Evolutionary conservation across 2,329 filamentous ascomycete genomes (phyloP), one percentile per base, ranked within the genome.

Genomic region (Ploettnerulaceae sp.): DNA sequence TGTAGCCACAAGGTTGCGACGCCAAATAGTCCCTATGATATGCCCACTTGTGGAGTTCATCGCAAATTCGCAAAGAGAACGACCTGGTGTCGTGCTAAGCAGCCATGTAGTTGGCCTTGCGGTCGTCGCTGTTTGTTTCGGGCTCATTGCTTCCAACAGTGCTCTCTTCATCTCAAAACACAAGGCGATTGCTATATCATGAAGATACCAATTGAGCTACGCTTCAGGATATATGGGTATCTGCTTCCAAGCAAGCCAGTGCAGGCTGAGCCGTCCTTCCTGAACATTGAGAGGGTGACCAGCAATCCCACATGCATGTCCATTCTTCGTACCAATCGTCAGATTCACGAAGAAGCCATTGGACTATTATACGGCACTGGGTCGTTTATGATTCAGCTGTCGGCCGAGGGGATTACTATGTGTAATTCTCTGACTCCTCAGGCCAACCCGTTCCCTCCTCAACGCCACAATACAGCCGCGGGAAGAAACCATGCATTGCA

Each of bases 401-500:
- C 26, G 7, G 35, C 35, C 28, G 18, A 51, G 28, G n/a, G 22
- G 7, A 25, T 54, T 21, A 48, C 24, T n/a, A 56, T 56, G 49
- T 54, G 49, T 37, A 51, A 48, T 32, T 36, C 25, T 11, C 26
- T 29, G 9, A 11, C 29, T 2, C n/a, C 22, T 18, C 22, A 39
- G 15, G 12, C 29, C 21, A 33, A 37, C 21, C 25, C 4, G 14
- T n/a, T n/a, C 21, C 12, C 12, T 15, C 12, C 15, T 22, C 36
- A 11, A 24, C 20, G n/a, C 11, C 2, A 5, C 4, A 14, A 14
- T 7, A 12, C 11, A 17, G 17, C 25, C 3, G 6, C 32, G 15
- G 20, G n/a, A 32, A 46, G 43, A 7, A 89, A 87, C 63, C 84
- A 89, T 62, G 84, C 84, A n/a, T 73, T 89, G 26, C 84, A 89